Base-by-base conservation (phyloP, 805 yeast genomes). In the Hermanozyma aechmeae region DNA sequence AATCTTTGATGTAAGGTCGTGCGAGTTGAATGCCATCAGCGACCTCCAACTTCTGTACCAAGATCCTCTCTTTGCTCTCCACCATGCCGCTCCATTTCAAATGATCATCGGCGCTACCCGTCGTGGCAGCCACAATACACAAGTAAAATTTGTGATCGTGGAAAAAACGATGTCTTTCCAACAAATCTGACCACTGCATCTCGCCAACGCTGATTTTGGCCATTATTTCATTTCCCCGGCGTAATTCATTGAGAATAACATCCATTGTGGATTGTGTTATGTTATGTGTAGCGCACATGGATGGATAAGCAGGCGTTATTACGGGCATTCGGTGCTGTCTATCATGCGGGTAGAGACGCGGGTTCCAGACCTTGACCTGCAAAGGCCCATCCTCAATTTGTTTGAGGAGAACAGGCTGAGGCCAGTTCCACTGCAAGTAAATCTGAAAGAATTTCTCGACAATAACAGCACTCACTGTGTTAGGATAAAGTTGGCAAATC, bases 281-380 rank as follows among this genome's bases (percentile, higher is more conserved):
- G 51, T 92, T 92, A 53, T 92, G 98, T 1, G 98, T 92, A 0
- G 98, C 96, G 58, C 98, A 92, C 98, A 92, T 92, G 2, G 96
- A 87, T 1, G 96, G 96, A 50, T 86, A 85, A 0, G 97, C 97
- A 1, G 98, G 98, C 0, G 98, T 92, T 34, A 92, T 92, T 8
- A 92, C 95, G 0, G 98, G 98, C 98, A 92, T 92, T 42, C 78
- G 66, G 55, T 92, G 98, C 19, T 75, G 74, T 35, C 94, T 71
- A 53, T 92, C 98, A 43, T 76, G 84, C 1, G 92, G 79, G 49
- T 92, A 92, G 3, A 89, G 57, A 38, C 80, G 71, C 12, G 98
- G 98, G 51, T 92, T 92, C 98, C 98, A 92, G 6, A 92, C 92
- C 36, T 95, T 70, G 1, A 87, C 96, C 44, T 87, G 96, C 25